A percentile compares a stretch with the other conserved stretches of the same genome.
Evolutionary conservation across 345 rosid genomes (phyloP).

Genomic region (Melastoma malabathricum): DNA sequence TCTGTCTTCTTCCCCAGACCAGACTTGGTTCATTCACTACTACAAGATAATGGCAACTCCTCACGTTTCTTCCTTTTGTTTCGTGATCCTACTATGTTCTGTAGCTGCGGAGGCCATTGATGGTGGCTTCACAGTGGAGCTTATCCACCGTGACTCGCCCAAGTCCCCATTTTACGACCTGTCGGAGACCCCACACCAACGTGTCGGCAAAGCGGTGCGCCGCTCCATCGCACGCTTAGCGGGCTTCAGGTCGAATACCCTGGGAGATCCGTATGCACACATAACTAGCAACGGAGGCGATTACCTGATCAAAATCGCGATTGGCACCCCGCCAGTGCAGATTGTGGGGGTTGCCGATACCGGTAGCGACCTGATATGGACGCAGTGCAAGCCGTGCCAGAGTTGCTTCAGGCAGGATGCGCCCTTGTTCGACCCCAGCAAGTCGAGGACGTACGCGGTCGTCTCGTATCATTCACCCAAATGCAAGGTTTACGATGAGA

Average conservation of each 20-base stretch:
- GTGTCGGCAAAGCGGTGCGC: slow-evolving; percentile 4
- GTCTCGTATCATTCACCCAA: slow-evolving; percentile 6
- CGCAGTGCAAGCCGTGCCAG: slow-evolving; percentile 23
- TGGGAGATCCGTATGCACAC: not conserved
- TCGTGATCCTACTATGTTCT: too few species aligned
- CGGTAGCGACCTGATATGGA: slow-evolving; percentile 29
- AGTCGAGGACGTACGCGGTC: slow-evolving; percentile 7
- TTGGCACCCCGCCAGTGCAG: slow-evolving; percentile 10
- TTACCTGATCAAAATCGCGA: slow-evolving; percentile 19
- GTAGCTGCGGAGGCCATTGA: not conserved
- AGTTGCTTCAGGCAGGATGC: slow-evolving; percentile 13
- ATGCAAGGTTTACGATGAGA: not conserved
- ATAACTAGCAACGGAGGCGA: slow-evolving; percentile 2
- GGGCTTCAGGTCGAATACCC: not conserved
- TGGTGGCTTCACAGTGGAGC: slow-evolving; percentile 12
- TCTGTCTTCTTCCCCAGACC: too few species aligned
- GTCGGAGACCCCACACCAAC: slow-evolving; percentile 5
- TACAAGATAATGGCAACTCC: too few species aligned
- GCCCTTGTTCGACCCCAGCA: slow-evolving; percentile 12
- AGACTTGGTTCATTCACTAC: too few species aligned
- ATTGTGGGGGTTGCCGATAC: slow-evolving; percentile 18
- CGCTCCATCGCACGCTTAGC: slow-evolving; percentile 2
- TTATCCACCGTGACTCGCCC: slow-evolving; percentile 22
- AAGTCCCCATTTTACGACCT: slow-evolving; percentile 15
- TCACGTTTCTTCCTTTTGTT: too few species aligned